A percentile compares a stretch with the other conserved stretches of the same genome.
These are phyloP conservation scores for Deuterostichococcus epilithicus DNA, from an alignment of 139 green algal genomes.

Conservation along the genomic window DNA sequence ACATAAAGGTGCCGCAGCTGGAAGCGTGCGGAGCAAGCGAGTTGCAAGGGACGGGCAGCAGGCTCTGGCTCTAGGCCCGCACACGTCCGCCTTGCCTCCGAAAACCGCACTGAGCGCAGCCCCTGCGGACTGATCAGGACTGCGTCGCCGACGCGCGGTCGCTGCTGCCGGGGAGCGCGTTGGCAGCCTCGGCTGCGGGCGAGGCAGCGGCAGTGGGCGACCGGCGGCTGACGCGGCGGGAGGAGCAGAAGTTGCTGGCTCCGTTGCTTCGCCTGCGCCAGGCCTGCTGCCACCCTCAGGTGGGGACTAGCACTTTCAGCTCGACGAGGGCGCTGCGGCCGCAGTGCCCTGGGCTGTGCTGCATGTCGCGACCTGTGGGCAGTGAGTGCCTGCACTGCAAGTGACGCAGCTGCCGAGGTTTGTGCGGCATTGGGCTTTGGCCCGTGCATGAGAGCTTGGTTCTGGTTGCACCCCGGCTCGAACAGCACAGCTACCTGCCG, in stretches of 20 bases:
- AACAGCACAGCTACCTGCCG: no score
- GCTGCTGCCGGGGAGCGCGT: slow-evolving; percentile 32
- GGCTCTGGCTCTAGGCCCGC: no score
- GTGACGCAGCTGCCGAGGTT: neutral
- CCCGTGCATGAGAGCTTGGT: no score
- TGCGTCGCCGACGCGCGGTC: slow-evolving; percentile 18
- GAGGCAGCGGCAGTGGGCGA: slow-evolving; percentile 7
- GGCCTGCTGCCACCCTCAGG: slow-evolving; percentile 89
- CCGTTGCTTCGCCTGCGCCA: slow-evolving; percentile 81
- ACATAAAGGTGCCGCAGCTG: no score
- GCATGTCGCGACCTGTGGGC: neutral
- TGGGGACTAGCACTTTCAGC: slow-evolving; percentile 11
- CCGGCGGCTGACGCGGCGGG: slow-evolving; percentile 34
- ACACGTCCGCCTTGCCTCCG: no score
- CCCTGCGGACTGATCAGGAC: neutral
- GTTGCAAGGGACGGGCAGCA: no score
- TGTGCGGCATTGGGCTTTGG: no score
- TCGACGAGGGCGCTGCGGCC: neutral
- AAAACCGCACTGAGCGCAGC: no score
- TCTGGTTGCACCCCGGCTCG: no score
- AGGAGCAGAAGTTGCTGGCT: slow-evolving; percentile 55
- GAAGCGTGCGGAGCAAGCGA: no score
- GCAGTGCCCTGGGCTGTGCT: neutral
- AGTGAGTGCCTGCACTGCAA: neutral
- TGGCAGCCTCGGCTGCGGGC: slow-evolving; percentile 7